Percentiles rank a stretch among this genome's conserved stretches.
phyloP scores from a whole-genome alignment of 2,329 filamentous ascomycete genomes.

The Phialophora expanda region DNA sequence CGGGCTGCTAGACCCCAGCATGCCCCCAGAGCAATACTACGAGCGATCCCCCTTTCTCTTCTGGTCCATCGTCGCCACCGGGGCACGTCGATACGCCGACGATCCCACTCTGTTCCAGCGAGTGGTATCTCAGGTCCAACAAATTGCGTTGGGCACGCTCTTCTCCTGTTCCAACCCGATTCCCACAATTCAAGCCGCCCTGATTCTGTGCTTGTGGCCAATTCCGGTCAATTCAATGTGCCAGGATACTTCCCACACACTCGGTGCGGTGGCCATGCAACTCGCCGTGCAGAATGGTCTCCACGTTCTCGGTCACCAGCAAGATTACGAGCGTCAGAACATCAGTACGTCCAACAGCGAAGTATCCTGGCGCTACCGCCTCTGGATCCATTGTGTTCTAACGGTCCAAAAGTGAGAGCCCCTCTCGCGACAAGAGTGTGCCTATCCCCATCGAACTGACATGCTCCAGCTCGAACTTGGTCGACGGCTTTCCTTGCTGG shows the following conservation, averaged over 20 bases:
- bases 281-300: constrained; percentile 24
- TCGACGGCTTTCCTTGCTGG: constrained; percentile 23
- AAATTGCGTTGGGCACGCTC: constrained; percentile 16
- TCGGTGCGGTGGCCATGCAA: constrained; percentile 23
- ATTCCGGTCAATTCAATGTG: constrained; percentile 19
- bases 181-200: constrained; percentile 17
- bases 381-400: constrained; percentile 24
- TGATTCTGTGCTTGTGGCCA: constrained; percentile 26
- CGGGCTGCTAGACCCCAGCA: constrained; percentile 37
- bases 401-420: constrained; percentile 20
- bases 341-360: constrained; percentile 9
- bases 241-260: constrained; percentile 21
- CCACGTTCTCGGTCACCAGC: constrained; percentile 21
- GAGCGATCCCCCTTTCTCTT: constrained; percentile 25
- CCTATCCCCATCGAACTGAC: constrained; percentile 2
- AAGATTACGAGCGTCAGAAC: constrained; percentile 26
- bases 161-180: constrained; percentile 18
- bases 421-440: background rate
- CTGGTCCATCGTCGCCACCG: constrained; percentile 22
- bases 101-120: constrained; percentile 25
- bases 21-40: constrained; percentile 19
- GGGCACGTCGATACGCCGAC: constrained; percentile 12
- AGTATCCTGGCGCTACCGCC: constrained; percentile 20
- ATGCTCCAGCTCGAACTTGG: constrained; percentile 17
- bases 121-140: constrained; percentile 18